Conservation (phyloP, 495 filamentous ascomycete species). For the Penicillium subrubescens region DNA sequence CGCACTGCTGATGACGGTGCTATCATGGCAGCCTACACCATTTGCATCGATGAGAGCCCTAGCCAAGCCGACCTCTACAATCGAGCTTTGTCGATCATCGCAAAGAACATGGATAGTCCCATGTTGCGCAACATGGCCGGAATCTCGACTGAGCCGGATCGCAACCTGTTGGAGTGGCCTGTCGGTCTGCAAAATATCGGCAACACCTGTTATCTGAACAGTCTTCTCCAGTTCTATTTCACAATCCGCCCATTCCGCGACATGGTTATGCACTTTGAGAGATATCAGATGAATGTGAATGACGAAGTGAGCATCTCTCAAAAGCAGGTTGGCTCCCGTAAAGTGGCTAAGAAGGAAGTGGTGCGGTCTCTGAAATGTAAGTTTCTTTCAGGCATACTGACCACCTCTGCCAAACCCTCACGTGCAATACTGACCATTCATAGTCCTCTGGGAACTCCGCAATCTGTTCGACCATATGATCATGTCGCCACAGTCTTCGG, state of each 20-base stretch:
- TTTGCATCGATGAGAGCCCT: constrained; percentile 52
- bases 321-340: constrained; percentile 67
- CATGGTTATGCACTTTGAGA: constrained; percentile 73
- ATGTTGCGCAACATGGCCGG: constrained; percentile 43
- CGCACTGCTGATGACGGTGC: constrained; percentile 52
- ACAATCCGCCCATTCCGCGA: constrained; percentile 81
- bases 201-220: constrained; percentile 98
- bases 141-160: constrained; percentile 33
- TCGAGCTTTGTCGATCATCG: constrained; percentile 53
- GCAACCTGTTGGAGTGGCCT: constrained; percentile 57
- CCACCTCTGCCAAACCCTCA: background rate
- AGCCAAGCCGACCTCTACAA: constrained; percentile 49
- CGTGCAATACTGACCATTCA: background rate
- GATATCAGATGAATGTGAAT: constrained; percentile 63
- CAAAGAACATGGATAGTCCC: constrained; percentile 48
- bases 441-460: constrained; percentile 73
- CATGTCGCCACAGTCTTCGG: constrained; percentile 51
- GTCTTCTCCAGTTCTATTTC: constrained; percentile 93
- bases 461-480: constrained; percentile 74
- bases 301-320: constrained; percentile 54
- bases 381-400: constrained; percentile 26
- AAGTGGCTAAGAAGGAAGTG: constrained; percentile 62
- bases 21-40: constrained; percentile 54
- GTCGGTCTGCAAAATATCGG: constrained; percentile 90
- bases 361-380: constrained; percentile 71